Evolutionary conservation across 2,329 filamentous ascomycete genomes (phyloP), one percentile per base, ranked within the genome.

Genomic region (Xylaria sp.): DNA sequence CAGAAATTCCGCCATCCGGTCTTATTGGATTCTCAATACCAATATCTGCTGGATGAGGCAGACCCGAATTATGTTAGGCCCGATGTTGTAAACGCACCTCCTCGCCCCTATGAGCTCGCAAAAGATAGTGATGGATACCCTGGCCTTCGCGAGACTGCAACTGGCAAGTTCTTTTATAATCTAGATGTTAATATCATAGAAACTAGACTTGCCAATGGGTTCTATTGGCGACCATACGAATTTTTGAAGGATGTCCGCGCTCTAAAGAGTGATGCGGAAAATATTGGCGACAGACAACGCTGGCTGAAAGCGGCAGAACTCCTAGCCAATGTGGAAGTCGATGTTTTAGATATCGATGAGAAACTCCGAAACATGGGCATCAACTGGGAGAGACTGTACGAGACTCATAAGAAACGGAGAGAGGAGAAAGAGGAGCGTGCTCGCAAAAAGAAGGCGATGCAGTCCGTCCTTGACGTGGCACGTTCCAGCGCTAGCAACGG

Each of bases 121-220:
- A 90, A 89, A 74, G 95, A 99, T 78, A 90, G 90, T 71, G 88
- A 96, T 71, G 94, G 92, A 9, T 89, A 92, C 11, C 85, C 89
- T 48, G 94, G 94, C 17, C 83, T 99, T 53, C 85, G 89, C 46
- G 92, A 98, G 72, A 89, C 88, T 5, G 86, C 87, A 1, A 93
- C 89, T 1, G 89, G 89, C 66, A 97, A 96, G 79, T 96, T 94
- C 79, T 98, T 91, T 79, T 98, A 97, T 83, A 99, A 99, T 74
- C 84, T 99, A 54, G 94, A 98, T 77, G 92, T 95, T 11, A 91
- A 91, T 3, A 95, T 92, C 0, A 97, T 99, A 62, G 96, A 99
- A 82, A 94, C 97, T 78, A 90, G 96, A n/a, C 84, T 99, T 40
- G 97, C 94, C 4, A 98, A 99, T 78, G 96, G 96, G 5, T 99